Conservation (phyloP, 2,329 filamentous ascomycete genomes). For the Penicillium occitanis region DNA sequence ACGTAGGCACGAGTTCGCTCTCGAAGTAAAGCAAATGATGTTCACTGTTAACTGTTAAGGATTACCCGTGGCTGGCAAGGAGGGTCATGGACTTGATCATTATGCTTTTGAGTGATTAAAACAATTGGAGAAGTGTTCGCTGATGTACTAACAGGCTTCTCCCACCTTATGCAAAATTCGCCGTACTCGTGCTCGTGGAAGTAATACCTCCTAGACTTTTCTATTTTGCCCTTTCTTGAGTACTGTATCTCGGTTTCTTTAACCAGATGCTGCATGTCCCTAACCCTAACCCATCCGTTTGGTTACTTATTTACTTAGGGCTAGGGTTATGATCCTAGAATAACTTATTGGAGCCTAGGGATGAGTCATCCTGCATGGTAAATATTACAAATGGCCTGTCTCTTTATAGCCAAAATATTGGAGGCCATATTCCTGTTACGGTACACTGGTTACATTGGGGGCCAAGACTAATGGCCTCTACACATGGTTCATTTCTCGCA, state of each 20-base stretch:
- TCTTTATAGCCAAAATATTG: background rate
- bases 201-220: background rate
- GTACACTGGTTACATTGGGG: conserved; percentile 8
- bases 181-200: background rate
- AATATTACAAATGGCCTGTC: background rate
- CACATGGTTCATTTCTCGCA: background rate
- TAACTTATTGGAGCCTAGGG: background rate
- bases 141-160: too few relatives aligned
- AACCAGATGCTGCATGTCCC: background rate
- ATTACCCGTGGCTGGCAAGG: too few relatives aligned
- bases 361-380: background rate
- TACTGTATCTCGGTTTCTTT: background rate
- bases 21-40: too few relatives aligned
- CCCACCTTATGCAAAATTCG: too few relatives aligned
- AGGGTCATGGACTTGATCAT: too few relatives aligned
- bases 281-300: background rate
- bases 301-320: background rate
- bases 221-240: background rate
- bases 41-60: too few relatives aligned
- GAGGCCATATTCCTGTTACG: conserved; percentile 2
- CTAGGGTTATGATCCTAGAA: background rate
- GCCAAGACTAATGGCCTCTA: background rate
- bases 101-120: too few relatives aligned
- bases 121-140: too few relatives aligned
- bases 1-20: too few relatives aligned